A percentile compares a stretch with the other conserved stretches of the same genome.
phyloP scores from a whole-genome alignment of 116 monocot genomes.

The Posidonia oceanica region DNA sequence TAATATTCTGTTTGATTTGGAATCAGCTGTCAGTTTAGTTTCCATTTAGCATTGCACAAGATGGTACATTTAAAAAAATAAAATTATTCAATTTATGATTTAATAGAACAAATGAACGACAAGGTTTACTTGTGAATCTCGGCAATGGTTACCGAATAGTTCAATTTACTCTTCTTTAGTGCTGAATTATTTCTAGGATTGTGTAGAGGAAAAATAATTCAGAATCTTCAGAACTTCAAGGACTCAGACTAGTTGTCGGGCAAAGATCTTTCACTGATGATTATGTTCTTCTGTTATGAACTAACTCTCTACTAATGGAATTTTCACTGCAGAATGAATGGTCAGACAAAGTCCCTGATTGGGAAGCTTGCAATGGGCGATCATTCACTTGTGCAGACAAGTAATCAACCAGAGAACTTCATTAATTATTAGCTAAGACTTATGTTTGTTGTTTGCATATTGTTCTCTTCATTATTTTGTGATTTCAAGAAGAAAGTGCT shows the following conservation, averaged over 20 bases:
- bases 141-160: not conserved
- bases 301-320: not conserved
- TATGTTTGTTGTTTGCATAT: not conserved
- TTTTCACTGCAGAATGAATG: conserved; percentile 27
- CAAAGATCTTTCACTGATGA: no score
- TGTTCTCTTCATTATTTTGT: not conserved
- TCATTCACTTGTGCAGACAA: conserved; percentile 33
- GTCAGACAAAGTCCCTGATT: conserved; percentile 33
- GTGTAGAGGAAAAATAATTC: no score
- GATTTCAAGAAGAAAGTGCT: not conserved
- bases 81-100: no score
- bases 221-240: no score
- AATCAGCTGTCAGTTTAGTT: no score
- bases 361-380: conserved; percentile 35
- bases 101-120: no score
- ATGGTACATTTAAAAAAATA: no score
- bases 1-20: no score
- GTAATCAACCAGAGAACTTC: conserved; percentile 15
- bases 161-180: not conserved
- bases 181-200: not conserved
- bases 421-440: not conserved
- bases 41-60: no score
- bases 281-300: no score
- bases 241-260: no score
- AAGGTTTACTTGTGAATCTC: no score